Evolutionary conservation across 768 basidiomycete genomes (phyloP), one percentile per base, ranked within the genome.

Genomic region (Calocybe gangraenosa): DNA sequence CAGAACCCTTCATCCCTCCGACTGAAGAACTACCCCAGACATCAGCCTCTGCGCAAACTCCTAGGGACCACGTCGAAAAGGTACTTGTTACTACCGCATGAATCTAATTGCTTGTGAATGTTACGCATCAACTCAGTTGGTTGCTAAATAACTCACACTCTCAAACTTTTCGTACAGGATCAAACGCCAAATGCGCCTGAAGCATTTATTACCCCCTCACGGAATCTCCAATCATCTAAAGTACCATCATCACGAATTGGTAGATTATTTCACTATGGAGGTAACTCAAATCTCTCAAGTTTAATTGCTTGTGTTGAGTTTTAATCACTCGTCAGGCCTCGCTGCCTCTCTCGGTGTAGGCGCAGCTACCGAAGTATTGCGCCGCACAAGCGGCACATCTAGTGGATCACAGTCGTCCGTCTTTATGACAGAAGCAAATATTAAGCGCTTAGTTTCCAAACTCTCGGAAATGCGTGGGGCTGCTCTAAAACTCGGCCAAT

Each of bases 381-480:
- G 89, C 22, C 80, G 92, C 3, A 76, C 86, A 0, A 71, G 75
- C 2, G 65, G 65, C 15, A 49, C 66, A 3, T 60, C 70, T 1
- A 56, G 63, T 3, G 57, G 64, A 10, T 49, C 57, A 0, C 53
- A 62, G 14, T 65, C 78, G 2, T 78, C 84, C 1, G 60, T 93
- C 3, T 82, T 97, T 63, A 81, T 97, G 81, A 89, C 86, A 1
- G 93, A 96, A 61, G 84, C 86, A 6, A 98, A 98, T 58, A 75
- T 97, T 45, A 82, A 82, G 40, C 79, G 94, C 2, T 74, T 99
- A 0, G 96, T 98, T 1, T 81, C 83, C 1, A 96, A 95, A 56
- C 72, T 99, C n/a, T 84, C 90, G 0, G 80, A 86, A 60, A 98
- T 99, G 96, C 74, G 94, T 11, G 95, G 95, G 0, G 96, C 96